Evolutionary conservation across 2,329 filamentous ascomycete species (phyloP), one percentile per base, ranked within the genome.

Genomic region (Lasiodiplodia hormozganensis): DNA sequence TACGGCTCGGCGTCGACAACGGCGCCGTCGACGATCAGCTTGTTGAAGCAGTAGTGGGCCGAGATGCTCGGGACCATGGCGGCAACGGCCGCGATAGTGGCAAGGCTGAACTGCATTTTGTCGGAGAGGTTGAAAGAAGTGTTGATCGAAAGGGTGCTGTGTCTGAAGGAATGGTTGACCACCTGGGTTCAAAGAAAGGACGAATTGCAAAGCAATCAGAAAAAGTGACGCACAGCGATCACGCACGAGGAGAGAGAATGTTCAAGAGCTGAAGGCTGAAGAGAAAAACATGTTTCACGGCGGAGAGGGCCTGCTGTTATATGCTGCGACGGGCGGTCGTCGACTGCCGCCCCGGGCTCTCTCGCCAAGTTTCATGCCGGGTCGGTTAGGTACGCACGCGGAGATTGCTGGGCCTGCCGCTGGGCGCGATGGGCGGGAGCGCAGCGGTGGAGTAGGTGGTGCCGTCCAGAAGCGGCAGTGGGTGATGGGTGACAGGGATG

Each of bases 21-120:
- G 3, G 71, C 68, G 43, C 74, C 75, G 67, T 79, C 77, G 54
- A 79, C 77, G 25, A 78, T 76, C 12, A 79, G 72, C 4, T 73
- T 72, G 70, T 78, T 78, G 74, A 79, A 78, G 71, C 78, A 79
- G 73, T 79, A 79, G 69, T 79, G 77, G 4, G 76, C 76, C 23
- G 75, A 70, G 66, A 71, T 68, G 66, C 73, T 71, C 25, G 76
- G 71, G 31, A 69, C 52, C 28, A 69, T 23, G 31, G 62, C 62
- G 25, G 68, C 64, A 38, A 73, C 70, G 53, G 74, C 72, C 69
- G 74, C 70, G 36, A 79, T 62, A 25, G 75, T 72, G 56, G 75
- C 57, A 60, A 79, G 68, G 65, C 71, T 54, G 69, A 72, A 68
- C 73, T 77, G 77, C 77, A 78, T 78, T 38, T 53, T 75, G 72